phyloP scores from a whole-genome alignment of 1,139 yeast species.

The Geotrichum fermentans region DNA sequence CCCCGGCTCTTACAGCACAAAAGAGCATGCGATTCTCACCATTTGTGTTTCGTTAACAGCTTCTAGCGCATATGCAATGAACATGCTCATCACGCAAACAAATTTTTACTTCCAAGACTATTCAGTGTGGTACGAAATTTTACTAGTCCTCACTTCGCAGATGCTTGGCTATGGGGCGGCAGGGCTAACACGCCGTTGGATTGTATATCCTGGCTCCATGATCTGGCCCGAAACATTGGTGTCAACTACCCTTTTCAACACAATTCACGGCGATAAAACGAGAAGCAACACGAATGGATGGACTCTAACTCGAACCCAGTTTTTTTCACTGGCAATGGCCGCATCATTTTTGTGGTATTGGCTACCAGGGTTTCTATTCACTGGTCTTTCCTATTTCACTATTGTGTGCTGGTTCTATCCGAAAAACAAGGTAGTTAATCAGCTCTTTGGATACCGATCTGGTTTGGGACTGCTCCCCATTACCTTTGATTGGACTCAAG shows the following conservation, averaged over 20 bases:
- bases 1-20: constrained; percentile 51
- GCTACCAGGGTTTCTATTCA: constrained; percentile 46
- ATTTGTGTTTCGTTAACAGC: constrained; percentile 49
- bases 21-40: constrained; percentile 53
- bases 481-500: constrained; percentile 46
- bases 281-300: constrained; percentile 46
- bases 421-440: constrained; percentile 45
- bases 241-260: constrained; percentile 33
- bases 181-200: constrained; percentile 46
- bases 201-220: constrained; percentile 49
- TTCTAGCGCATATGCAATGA: constrained; percentile 43
- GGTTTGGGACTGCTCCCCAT: constrained; percentile 53
- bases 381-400: constrained; percentile 42
- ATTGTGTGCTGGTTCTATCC: constrained; percentile 41
- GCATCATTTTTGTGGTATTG: constrained; percentile 44
- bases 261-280: constrained; percentile 39
- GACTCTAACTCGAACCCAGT: constrained; percentile 41
- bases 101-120: constrained; percentile 49
- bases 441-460: constrained; percentile 50
- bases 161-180: constrained; percentile 44
- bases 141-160: constrained; percentile 20
- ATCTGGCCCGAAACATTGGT: constrained; percentile 47
- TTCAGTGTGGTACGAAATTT: constrained; percentile 44
- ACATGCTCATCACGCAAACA: constrained; percentile 45
- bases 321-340: constrained; percentile 37